Evolutionary conservation across 1,284 basidiomycete species (phyloP).

Genomic region (Boletus sp.): DNA sequence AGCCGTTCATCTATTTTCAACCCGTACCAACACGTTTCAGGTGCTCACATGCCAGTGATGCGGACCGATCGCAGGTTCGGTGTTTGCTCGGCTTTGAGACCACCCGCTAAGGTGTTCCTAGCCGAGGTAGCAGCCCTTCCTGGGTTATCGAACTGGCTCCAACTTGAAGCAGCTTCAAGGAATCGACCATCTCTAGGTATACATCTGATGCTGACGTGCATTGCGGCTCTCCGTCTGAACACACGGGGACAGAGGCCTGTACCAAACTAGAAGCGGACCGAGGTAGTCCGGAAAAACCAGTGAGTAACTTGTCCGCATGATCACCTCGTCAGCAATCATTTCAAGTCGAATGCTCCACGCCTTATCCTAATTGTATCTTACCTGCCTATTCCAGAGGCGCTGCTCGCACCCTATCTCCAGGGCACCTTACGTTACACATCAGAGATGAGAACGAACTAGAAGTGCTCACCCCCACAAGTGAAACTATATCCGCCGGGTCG

Average conservation of each 20-base stretch:
- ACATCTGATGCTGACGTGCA: not conserved
- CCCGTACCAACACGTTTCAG: not conserved
- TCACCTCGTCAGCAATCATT: not conserved
- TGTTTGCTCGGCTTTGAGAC: not conserved
- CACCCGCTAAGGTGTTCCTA: no score
- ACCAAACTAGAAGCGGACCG: constrained; percentile 2
- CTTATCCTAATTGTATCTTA: not conserved
- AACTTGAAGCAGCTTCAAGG: no score
- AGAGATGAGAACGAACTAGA: not conserved
- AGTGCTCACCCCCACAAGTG: not conserved
- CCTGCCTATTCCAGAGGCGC: constrained; percentile 8
- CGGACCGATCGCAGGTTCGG: not conserved
- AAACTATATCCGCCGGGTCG: constrained; percentile 5
- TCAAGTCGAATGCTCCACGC: not conserved
- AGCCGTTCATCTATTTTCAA: not conserved
- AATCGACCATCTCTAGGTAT: no score
- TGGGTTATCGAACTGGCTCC: no score
- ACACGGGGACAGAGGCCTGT: not conserved
- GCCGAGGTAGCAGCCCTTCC: no score
- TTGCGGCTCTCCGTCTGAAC: not conserved
- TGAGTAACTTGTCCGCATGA: constrained; percentile 13
- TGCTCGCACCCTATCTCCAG: constrained; percentile 1
- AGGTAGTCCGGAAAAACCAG: not conserved
- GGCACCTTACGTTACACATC: not conserved
- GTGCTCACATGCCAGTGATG: not conserved